Conservation (phyloP, 768 basidiomycete genomes). For the Neoboletus subvelutipes region DNA sequence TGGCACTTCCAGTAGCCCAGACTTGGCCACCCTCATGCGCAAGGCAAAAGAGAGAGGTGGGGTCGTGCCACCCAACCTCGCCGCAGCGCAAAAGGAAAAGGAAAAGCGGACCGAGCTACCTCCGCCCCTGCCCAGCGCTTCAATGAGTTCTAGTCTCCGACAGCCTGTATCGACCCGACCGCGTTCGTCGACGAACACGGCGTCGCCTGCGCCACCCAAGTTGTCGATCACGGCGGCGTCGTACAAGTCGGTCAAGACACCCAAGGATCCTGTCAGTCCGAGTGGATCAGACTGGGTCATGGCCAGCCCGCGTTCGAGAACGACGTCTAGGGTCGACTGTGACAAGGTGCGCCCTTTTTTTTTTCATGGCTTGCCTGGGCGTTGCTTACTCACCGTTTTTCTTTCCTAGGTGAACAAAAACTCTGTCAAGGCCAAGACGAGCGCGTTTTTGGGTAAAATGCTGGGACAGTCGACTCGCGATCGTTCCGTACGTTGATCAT, state of each 20-base stretch:
- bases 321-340: conserved; percentile 40
- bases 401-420: conserved; percentile 42
- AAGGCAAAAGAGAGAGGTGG: conserved; percentile 76
- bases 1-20: conserved; percentile 89
- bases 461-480: conserved; percentile 66
- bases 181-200: conserved; percentile 44
- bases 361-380: neutral
- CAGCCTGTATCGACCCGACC: conserved; percentile 34
- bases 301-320: conserved; percentile 45
- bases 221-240: conserved; percentile 36
- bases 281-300: conserved; percentile 47
- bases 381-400: neutral
- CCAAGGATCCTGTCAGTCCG: conserved; percentile 35
- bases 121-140: conserved; percentile 43
- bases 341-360: conserved; percentile 43
- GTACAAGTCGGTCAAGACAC: conserved; percentile 21
- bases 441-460: conserved; percentile 79
- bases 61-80: conserved; percentile 36
- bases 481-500: conserved; percentile 53
- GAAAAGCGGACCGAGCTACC: conserved; percentile 40
- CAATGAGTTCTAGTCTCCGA: conserved; percentile 24
- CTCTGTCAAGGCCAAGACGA: conserved; percentile 76
- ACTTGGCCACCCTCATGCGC: conserved; percentile 81
- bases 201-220: conserved; percentile 31
- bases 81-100: conserved; percentile 24